phyloP scores from a whole-genome alignment of 2,329 filamentous ascomycete species.

The Arthrinium puccinioides region DNA sequence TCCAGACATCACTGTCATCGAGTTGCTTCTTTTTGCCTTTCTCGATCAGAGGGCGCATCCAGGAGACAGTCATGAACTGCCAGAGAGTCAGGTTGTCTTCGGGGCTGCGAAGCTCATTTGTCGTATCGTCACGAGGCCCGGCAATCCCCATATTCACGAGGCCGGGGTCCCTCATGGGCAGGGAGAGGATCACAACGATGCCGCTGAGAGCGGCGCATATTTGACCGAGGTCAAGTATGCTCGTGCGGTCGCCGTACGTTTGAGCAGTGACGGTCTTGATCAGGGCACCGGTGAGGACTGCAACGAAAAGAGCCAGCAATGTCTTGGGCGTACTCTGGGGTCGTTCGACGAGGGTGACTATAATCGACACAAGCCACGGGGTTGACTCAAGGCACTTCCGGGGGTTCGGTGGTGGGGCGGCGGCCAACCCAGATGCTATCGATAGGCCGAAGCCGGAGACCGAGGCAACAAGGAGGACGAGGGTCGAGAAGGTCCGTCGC shows the following conservation, averaged over 20 bases:
- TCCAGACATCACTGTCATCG: slow-evolving; percentile 75
- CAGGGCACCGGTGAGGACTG: slow-evolving; percentile 24
- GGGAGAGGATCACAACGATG: slow-evolving; percentile 50
- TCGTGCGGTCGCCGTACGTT: slow-evolving; percentile 21
- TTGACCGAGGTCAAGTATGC: slow-evolving; percentile 24
- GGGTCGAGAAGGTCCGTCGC: slow-evolving; percentile 32
- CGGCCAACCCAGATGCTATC: slow-evolving; percentile 19
- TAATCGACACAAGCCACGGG: slow-evolving; percentile 30
- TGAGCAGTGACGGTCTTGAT: slow-evolving; percentile 16
- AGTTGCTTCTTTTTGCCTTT: slow-evolving; percentile 59
- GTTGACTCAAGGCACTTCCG: slow-evolving; percentile 24
- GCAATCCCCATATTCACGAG: slow-evolving; percentile 52
- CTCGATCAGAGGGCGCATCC: slow-evolving; percentile 69
- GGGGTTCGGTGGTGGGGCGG: slow-evolving; percentile 19
- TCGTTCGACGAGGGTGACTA: slow-evolving; percentile 29
- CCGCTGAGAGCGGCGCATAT: slow-evolving; percentile 35
- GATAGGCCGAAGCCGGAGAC: slow-evolving; percentile 26
- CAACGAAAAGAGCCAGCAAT: slow-evolving; percentile 30
- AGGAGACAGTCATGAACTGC: slow-evolving; percentile 79
- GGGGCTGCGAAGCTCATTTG: slow-evolving; percentile 54
- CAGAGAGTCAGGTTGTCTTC: slow-evolving; percentile 76
- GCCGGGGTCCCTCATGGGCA: slow-evolving; percentile 61
- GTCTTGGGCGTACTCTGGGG: slow-evolving; percentile 34
- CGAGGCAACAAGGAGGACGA: slow-evolving; percentile 24
- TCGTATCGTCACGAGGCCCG: slow-evolving; percentile 46